Conservation (phyloP, 345 rosid genomes). For the Camelina hispida region DNA sequence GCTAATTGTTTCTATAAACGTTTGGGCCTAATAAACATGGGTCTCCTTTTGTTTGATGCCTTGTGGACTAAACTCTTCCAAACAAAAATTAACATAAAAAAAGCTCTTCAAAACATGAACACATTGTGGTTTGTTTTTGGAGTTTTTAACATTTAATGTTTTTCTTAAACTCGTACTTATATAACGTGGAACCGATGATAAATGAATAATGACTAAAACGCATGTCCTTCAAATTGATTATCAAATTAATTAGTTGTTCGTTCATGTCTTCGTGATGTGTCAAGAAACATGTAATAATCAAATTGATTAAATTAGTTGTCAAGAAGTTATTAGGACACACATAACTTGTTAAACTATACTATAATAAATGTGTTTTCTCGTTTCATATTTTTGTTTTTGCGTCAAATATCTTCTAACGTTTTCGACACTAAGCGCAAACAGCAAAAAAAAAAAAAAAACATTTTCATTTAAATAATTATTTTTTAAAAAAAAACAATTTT, state of each 20-base stretch:
- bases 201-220: background rate
- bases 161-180: background rate
- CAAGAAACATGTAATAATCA: background rate
- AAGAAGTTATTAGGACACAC: background rate
- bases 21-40: slow-evolving; percentile 17
- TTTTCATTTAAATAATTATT: too few species aligned
- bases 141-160: too few species aligned
- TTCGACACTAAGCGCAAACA: background rate
- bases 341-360: background rate
- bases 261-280: background rate
- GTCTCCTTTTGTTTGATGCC: background rate
- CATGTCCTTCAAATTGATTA: background rate
- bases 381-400: too few species aligned
- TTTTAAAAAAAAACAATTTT: too few species aligned
- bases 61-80: background rate
- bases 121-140: too few species aligned
- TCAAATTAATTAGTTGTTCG: too few species aligned
- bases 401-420: background rate
- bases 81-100: too few species aligned
- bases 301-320: background rate
- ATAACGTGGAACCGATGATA: background rate
- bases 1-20: too few species aligned
- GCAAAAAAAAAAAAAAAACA: too few species aligned
- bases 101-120: background rate
- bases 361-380: too few species aligned